phyloP scores from a whole-genome alignment of 2,329 filamentous ascomycete species.

The Amauroascus niger region DNA sequence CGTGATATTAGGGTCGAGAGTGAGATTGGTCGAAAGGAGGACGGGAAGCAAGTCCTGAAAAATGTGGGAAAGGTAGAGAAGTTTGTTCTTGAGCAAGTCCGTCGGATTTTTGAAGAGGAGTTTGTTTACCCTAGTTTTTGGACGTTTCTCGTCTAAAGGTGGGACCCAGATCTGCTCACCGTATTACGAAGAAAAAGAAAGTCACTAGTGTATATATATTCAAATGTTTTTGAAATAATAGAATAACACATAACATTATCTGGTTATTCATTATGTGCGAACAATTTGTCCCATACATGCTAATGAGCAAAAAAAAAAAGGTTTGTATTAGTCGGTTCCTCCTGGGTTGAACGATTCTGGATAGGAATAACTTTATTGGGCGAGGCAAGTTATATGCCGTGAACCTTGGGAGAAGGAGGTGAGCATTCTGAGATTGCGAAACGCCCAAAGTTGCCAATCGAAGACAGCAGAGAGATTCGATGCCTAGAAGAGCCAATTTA shows the following conservation, averaged over 20 bases:
- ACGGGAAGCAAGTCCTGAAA: conserved; percentile 88
- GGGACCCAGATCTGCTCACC: too few species aligned
- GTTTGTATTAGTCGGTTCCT: neutral
- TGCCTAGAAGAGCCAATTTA: conserved; percentile 27
- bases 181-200: neutral
- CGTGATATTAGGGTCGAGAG: conserved; percentile 95
- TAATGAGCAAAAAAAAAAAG: neutral
- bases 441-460: neutral
- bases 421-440: neutral
- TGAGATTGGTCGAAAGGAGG: conserved; percentile 87
- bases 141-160: conserved; percentile 73
- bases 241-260: neutral
- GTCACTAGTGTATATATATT: neutral
- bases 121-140: conserved; percentile 98
- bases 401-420: neutral
- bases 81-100: conserved; percentile 92
- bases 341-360: neutral
- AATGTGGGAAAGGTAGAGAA: conserved; percentile 98
- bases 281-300: neutral
- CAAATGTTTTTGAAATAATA: neutral
- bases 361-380: neutral
- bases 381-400: neutral
- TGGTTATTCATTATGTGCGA: neutral
- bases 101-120: conserved; percentile 95
- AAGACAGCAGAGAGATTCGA: neutral